Percentiles rank a stretch among this genome's conserved stretches.
Evolutionary conservation across 2,329 filamentous ascomycete species (phyloP).

Genomic region (Microsporum audouinii): DNA sequence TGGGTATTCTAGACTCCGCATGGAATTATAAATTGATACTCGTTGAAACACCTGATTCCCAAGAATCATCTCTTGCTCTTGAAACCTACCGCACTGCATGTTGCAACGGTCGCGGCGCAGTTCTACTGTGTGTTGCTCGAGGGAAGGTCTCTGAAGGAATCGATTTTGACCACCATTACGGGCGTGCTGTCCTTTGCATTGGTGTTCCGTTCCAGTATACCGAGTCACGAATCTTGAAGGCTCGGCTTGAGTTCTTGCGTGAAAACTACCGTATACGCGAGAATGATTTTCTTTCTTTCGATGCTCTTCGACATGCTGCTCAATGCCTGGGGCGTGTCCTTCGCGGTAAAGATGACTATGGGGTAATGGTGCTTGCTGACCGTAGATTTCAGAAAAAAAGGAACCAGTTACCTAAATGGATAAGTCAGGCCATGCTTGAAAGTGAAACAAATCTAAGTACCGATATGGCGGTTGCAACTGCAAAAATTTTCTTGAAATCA

Average conservation of each 20-base stretch:
- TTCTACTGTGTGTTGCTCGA: constrained; percentile 86
- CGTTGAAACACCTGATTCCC: constrained; percentile 92
- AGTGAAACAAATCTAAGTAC: constrained; percentile 83
- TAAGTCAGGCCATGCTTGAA: constrained; percentile 74
- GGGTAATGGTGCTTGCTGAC: constrained; percentile 98
- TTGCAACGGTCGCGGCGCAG: constrained; percentile 88
- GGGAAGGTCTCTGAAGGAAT: constrained; percentile 97
- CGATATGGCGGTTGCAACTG: constrained; percentile 83
- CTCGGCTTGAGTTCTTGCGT: constrained; percentile 84
- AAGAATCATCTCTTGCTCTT: constrained; percentile 88
- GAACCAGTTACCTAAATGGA: constrained; percentile 89
- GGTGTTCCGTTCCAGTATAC: constrained; percentile 98
- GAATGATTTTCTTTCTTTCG: constrained; percentile 95
- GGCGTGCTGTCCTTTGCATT: constrained; percentile 87
- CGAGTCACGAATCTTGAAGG: constrained; percentile 91
- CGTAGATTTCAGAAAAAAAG: constrained; percentile 87
- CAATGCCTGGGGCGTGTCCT: constrained; percentile 92
- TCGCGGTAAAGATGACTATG: constrained; percentile 94
- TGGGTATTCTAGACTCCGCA: constrained; percentile 93
- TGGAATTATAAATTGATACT: constrained; percentile 99
- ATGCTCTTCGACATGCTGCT: constrained; percentile 97
- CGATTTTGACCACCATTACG: constrained; percentile 98
- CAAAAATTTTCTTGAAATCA: constrained; percentile 75
- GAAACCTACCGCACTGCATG: constrained; percentile 97
- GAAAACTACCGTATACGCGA: constrained; percentile 95